A percentile compares a stretch with the other conserved stretches of the same genome.
Evolutionary conservation across 2,329 filamentous ascomycete genomes (phyloP).

Genomic region (Fusarium sp.): DNA sequence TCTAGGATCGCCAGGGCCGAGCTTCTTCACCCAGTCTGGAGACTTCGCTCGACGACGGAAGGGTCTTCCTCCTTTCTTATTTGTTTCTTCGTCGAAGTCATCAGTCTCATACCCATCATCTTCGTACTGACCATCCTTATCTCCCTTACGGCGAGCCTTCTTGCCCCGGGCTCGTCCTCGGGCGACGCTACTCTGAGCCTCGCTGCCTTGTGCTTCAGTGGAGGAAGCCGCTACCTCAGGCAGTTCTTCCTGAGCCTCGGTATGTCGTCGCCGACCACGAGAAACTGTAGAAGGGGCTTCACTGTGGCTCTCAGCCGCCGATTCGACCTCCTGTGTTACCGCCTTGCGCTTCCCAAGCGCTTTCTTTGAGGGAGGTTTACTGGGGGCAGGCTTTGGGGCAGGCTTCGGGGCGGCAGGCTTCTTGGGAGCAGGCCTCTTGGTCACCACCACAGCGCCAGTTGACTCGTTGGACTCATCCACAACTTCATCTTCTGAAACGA

Average conservation of each 20-base stretch:
- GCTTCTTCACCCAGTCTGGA: conserved; percentile 40
- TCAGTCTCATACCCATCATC: neutral
- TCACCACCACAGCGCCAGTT: neutral
- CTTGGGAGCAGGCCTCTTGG: neutral
- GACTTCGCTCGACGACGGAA: conserved; percentile 29
- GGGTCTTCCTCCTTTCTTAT: neutral
- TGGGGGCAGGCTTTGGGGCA: neutral
- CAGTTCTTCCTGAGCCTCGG: neutral
- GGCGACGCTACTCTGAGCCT: conserved; percentile 1
- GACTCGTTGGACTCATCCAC: neutral
- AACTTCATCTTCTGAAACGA: neutral
- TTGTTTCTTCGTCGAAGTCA: conserved; percentile 1
- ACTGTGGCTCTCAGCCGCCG: neutral
- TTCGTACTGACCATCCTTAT: conserved; percentile 17
- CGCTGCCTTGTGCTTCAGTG: neutral
- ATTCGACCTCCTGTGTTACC: neutral
- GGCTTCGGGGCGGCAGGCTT: neutral
- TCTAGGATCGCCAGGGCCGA: conserved; percentile 32
- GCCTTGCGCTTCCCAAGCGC: neutral
- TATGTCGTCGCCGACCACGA: neutral
- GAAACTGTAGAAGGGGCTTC: conserved; percentile 10
- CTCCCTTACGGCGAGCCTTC: neutral
- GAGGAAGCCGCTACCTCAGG: neutral
- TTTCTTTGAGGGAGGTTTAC: neutral
- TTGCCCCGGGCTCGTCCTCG: neutral